Percentiles rank a stretch among this genome's conserved stretches.
Evolutionary conservation across 2,329 filamentous ascomycete species (phyloP).

Genomic region (Magnaporthiopsis incrustans): DNA sequence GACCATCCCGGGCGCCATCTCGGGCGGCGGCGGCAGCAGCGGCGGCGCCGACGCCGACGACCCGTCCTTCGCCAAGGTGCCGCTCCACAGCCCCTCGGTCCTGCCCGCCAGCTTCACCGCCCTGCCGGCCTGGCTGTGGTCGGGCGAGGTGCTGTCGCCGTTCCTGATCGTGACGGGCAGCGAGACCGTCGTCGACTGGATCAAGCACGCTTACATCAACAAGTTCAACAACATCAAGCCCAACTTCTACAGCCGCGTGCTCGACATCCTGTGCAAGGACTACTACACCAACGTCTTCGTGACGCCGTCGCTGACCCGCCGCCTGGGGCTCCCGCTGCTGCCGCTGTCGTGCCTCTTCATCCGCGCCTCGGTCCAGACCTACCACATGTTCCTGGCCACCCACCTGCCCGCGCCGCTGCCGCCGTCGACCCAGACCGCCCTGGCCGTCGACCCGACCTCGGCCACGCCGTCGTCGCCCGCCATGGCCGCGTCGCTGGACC

Average conservation of each 20-base stretch:
- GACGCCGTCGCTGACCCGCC: slow-evolving; percentile 80
- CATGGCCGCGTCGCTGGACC: slow-evolving; percentile 68
- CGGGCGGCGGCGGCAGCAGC: slow-evolving; percentile 23
- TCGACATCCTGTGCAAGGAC: slow-evolving; percentile 93
- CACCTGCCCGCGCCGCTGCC: slow-evolving; percentile 69
- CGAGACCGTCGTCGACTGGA: slow-evolving; percentile 93
- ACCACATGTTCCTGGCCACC: slow-evolving; percentile 93
- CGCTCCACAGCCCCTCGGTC: slow-evolving; percentile 62
- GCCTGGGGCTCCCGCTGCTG: slow-evolving; percentile 84
- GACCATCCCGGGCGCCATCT: slow-evolving; percentile 49
- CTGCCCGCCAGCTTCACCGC: slow-evolving; percentile 87
- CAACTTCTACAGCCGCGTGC: slow-evolving; percentile 76
- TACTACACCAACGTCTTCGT: slow-evolving; percentile 96
- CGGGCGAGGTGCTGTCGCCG: slow-evolving; percentile 81
- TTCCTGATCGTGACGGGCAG: slow-evolving; percentile 92
- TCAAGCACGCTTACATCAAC: slow-evolving; percentile 95
- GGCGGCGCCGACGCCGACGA: slow-evolving; percentile 28
- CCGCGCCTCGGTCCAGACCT: slow-evolving; percentile 87
- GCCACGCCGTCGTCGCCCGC: slow-evolving; percentile 56
- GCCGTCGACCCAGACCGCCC: slow-evolving; percentile 55
- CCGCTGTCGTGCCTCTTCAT: slow-evolving; percentile 94
- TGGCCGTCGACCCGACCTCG: slow-evolving; percentile 52
- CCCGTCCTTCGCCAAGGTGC: slow-evolving; percentile 43
- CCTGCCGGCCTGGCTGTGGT: slow-evolving; percentile 67
- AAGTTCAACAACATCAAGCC: slow-evolving; percentile 99